Evolutionary conservation across 331 rosid species (phyloP).

Genomic region (Quercus phellos): DNA sequence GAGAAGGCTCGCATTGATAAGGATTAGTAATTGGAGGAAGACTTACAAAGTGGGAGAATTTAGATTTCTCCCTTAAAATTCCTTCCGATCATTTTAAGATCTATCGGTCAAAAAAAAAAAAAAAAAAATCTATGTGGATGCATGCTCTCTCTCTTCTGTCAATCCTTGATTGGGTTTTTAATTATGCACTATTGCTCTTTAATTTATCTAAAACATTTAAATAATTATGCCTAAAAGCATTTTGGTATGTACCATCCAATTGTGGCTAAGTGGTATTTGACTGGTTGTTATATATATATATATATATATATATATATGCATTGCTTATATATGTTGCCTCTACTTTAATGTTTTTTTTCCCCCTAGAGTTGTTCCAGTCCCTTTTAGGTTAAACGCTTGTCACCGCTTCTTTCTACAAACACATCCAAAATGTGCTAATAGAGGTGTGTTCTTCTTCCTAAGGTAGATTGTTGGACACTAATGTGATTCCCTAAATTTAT

Average conservation of each 20-base stretch:
- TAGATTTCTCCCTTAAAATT: slow-evolving; percentile 9
- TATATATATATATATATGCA: neutral
- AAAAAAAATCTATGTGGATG: slow-evolving; percentile 17
- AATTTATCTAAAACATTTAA: neutral
- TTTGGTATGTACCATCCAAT: neutral
- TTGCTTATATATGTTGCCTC: neutral
- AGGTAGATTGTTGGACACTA: too few relatives aligned
- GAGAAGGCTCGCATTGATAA: slow-evolving; percentile 34
- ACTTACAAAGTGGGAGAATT: slow-evolving; percentile 28
- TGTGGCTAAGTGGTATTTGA: neutral
- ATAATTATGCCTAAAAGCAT: neutral
- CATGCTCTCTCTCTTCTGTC: slow-evolving; percentile 99
- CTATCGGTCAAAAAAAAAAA: neutral
- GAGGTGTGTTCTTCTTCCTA: too few relatives aligned
- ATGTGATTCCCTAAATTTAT: too few relatives aligned
- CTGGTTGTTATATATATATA: neutral
- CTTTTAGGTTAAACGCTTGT: too few relatives aligned
- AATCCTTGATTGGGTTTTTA: slow-evolving; percentile 13
- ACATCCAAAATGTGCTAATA: too few relatives aligned
- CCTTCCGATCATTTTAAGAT: slow-evolving; percentile 7
- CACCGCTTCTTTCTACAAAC: too few relatives aligned
- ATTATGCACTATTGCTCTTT: neutral
- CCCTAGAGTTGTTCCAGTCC: too few relatives aligned
- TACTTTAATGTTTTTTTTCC: neutral
- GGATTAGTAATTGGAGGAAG: slow-evolving; percentile 5